Conservation (phyloP, 75 land plant species). For the Cunninghamia lanceolata region DNA sequence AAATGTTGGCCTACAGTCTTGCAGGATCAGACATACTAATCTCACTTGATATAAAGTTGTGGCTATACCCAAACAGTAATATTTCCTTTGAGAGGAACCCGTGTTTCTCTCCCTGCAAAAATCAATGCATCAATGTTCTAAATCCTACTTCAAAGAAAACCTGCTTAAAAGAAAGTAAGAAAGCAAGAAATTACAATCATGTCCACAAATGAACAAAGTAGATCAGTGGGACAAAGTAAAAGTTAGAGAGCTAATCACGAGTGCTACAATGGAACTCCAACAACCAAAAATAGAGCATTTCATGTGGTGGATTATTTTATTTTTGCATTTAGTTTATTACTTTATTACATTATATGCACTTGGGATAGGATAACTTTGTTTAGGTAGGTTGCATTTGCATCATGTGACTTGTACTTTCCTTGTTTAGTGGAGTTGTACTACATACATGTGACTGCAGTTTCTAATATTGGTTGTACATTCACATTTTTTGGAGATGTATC, state of each 20-base stretch:
- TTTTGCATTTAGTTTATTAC: too few relatives aligned
- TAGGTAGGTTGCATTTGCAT: too few relatives aligned
- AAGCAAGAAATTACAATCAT: not conserved
- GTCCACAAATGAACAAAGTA: too few relatives aligned
- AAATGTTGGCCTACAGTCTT: not conserved
- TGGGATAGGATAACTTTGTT: too few relatives aligned
- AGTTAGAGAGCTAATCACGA: not conserved
- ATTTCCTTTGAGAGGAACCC: not conserved
- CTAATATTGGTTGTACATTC: too few relatives aligned
- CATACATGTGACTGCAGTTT: too few relatives aligned
- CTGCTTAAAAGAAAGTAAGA: not conserved
- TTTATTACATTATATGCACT: too few relatives aligned
- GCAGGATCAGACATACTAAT: not conserved
- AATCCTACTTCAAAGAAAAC: not conserved
- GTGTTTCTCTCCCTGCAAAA: conserved; percentile 2
- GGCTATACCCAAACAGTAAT: not conserved
- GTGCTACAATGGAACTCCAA: not conserved
- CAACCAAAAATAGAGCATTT: not conserved
- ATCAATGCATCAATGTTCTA: not conserved
- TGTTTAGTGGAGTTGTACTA: too few relatives aligned
- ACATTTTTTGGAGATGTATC: too few relatives aligned
- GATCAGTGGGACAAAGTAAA: not conserved
- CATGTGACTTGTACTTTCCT: too few relatives aligned
- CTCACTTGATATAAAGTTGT: not conserved
- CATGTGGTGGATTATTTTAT: too few relatives aligned